These are phyloP conservation scores for Exidia glandulosa DNA, from an alignment of 768 basidiomycete genomes.

Conservation along the genomic window DNA sequence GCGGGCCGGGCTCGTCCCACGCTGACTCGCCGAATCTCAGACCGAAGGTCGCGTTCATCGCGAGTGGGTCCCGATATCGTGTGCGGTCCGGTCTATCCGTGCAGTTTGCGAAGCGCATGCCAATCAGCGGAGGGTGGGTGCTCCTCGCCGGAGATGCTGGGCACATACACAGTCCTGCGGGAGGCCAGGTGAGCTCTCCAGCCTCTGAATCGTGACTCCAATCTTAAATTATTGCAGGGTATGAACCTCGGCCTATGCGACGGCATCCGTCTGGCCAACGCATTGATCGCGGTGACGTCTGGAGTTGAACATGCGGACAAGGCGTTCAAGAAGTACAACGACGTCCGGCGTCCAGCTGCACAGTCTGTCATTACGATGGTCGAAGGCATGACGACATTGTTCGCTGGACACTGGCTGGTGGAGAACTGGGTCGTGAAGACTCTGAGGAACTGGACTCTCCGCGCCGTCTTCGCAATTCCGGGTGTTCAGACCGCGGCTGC, in stretches of 20 bases:
- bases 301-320: too few relatives aligned
- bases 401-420: neutral
- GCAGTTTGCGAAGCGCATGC: neutral
- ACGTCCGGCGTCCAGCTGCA: too few relatives aligned
- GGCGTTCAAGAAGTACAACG: too few relatives aligned
- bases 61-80: slow-evolving; percentile 2
- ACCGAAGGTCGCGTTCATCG: too few relatives aligned
- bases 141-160: slow-evolving; percentile 38
- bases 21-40: too few relatives aligned
- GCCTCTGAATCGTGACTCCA: too few relatives aligned
- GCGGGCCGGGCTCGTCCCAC: too few relatives aligned
- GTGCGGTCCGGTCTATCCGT: slow-evolving; percentile 1
- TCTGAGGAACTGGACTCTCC: neutral
- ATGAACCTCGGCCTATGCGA: slow-evolving; percentile 51
- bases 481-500: neutral
- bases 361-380: too few relatives aligned
- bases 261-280: too few relatives aligned
- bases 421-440: neutral
- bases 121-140: slow-evolving; percentile 1
- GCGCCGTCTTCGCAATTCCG: neutral
- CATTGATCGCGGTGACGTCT: too few relatives aligned
- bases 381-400: slow-evolving; percentile 21
- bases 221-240: too few relatives aligned
- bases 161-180: slow-evolving; percentile 42
- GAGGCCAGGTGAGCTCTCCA: too few relatives aligned